Conservation (phyloP, 2,329 filamentous ascomycete species). For the Talaromyces marneffei region DNA sequence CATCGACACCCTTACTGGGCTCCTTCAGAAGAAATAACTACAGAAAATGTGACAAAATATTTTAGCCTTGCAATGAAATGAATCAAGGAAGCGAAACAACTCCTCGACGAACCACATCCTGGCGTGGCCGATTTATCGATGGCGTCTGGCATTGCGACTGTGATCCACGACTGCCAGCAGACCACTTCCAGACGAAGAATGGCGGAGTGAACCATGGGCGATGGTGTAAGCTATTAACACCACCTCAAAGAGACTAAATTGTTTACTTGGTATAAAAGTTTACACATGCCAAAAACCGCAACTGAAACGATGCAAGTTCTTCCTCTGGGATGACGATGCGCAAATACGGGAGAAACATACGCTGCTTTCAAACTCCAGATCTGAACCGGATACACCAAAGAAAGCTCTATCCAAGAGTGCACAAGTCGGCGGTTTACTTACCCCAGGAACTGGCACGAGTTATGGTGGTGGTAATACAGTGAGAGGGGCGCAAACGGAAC, state of each 20-base stretch:
- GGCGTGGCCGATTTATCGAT: conserved; percentile 38
- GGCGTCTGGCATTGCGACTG: conserved; percentile 53
- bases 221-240: conserved; percentile 40
- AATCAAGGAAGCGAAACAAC: conserved; percentile 1
- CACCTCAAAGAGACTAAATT: not conserved
- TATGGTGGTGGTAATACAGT: not conserved
- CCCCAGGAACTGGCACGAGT: conserved; percentile 27
- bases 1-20: not conserved
- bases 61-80: not conserved
- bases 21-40: not conserved
- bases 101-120: conserved; percentile 12
- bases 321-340: conserved; percentile 57
- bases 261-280: conserved; percentile 28
- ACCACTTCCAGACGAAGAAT: conserved; percentile 54
- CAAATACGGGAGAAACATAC: conserved; percentile 47
- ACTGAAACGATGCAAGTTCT: conserved; percentile 51
- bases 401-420: conserved; percentile 22
- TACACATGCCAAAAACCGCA: conserved; percentile 53
- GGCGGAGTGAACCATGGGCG: conserved; percentile 51
- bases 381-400: conserved; percentile 34
- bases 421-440: conserved; percentile 24
- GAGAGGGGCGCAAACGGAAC: not conserved
- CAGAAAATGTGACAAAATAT: not conserved
- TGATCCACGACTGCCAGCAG: conserved; percentile 47
- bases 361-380: conserved; percentile 46